phyloP scores from a whole-genome alignment of 2,329 filamentous ascomycete species.

The Stromatinia cepivora region DNA sequence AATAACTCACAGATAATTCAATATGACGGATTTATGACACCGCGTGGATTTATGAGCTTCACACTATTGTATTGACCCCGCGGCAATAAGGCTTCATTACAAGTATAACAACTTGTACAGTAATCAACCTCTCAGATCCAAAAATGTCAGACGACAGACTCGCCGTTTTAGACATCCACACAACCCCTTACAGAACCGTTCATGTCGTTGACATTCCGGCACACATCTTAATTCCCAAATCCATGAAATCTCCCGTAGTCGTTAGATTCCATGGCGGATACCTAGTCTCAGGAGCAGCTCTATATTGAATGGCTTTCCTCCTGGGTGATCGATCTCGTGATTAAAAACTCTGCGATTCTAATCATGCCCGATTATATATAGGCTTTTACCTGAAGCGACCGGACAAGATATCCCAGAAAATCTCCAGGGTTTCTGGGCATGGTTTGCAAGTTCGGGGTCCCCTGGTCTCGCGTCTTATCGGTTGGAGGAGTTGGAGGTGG shows the following conservation, averaged over 20 bases:
- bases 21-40: background rate
- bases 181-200: background rate
- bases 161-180: background rate
- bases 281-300: constrained; percentile 2
- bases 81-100: background rate
- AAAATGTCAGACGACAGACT: constrained; percentile 11
- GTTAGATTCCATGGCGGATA: constrained; percentile 26
- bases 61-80: background rate
- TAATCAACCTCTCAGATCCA: background rate
- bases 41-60: background rate
- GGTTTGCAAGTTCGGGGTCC: constrained; percentile 40
- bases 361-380: constrained; percentile 53
- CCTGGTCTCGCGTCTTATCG: constrained; percentile 1
- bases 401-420: constrained; percentile 50
- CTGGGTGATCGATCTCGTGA: background rate
- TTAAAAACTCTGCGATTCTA: constrained; percentile 42
- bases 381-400: constrained; percentile 51
- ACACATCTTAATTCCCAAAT: constrained; percentile 25
- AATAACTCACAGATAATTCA: too few species aligned
- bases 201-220: background rate
- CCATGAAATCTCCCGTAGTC: constrained; percentile 24
- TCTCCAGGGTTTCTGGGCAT: constrained; percentile 50
- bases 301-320: background rate
- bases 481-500: too few species aligned
- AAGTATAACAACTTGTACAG: background rate